Conservation (phyloP, 768 basidiomycete genomes). For the Mycena vulgaris region DNA sequence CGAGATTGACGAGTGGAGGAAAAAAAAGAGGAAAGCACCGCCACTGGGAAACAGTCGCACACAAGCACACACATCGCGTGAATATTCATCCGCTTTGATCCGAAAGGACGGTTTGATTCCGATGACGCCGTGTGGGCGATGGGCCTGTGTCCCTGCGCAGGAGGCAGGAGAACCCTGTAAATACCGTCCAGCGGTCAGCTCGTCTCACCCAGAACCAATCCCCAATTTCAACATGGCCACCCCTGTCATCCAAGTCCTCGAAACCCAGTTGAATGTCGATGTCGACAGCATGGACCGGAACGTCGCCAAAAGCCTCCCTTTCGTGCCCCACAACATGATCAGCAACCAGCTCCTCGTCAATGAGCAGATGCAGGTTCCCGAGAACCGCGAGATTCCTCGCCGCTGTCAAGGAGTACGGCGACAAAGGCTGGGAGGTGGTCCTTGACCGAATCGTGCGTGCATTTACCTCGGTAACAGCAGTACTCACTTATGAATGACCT, state of each 20-base stretch:
- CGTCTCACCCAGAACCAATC: no score
- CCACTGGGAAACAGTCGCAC: no score
- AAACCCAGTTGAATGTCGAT: conserved; percentile 49
- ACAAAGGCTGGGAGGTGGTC: conserved; percentile 42
- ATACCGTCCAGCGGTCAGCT: background rate
- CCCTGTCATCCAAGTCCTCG: conserved; percentile 34
- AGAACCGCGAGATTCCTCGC: conserved; percentile 42
- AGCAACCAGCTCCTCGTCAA: conserved; percentile 56
- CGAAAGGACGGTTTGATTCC: no score
- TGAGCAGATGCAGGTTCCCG: conserved; percentile 45
- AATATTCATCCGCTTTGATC: no score
- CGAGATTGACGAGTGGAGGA: no score
- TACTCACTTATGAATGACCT: background rate
- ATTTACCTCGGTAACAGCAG: conserved; percentile 6
- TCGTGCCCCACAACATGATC: conserved; percentile 52
- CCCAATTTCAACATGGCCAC: conserved; percentile 33
- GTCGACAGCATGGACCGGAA: conserved; percentile 56
- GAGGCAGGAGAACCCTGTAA: no score
- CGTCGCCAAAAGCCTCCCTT: conserved; percentile 46
- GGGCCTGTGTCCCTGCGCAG: no score
- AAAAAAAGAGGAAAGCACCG: no score
- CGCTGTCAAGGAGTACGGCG: conserved; percentile 41
- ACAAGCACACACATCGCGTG: no score
- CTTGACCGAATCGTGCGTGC: conserved; percentile 42
- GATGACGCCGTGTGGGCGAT: no score